Evolutionary conservation across 805 yeast genomes (phyloP).

Genomic region (Pichia occidentalis): DNA sequence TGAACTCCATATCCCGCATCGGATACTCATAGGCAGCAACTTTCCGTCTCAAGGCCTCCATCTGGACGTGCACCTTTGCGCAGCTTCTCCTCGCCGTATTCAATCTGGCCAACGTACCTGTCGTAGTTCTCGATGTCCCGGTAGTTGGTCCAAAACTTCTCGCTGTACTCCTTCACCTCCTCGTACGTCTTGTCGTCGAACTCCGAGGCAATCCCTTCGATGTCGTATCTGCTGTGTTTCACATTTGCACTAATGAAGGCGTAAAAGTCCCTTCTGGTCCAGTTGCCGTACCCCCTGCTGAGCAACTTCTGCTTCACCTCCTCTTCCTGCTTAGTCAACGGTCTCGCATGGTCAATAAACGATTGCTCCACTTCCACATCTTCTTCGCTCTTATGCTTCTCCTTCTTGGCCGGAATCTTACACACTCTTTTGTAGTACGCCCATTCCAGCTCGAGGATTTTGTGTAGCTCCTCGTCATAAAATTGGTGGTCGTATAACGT

Average conservation of each 20-base stretch:
- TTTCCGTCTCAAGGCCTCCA: slow-evolving; percentile 72
- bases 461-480: slow-evolving; percentile 68
- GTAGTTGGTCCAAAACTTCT: slow-evolving; percentile 74
- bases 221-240: slow-evolving; percentile 74
- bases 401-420: slow-evolving; percentile 45
- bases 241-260: slow-evolving; percentile 69
- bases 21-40: slow-evolving; percentile 62
- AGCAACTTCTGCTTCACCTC: slow-evolving; percentile 52
- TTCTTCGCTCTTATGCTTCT: slow-evolving; percentile 18
- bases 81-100: slow-evolving; percentile 81
- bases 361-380: slow-evolving; percentile 48
- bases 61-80: slow-evolving; percentile 59
- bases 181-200: slow-evolving; percentile 75
- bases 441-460: slow-evolving; percentile 75
- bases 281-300: slow-evolving; percentile 64
- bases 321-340: slow-evolving; percentile 79
- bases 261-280: slow-evolving; percentile 85
- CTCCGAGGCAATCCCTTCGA: slow-evolving; percentile 66
- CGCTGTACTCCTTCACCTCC: slow-evolving; percentile 72
- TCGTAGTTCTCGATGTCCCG: slow-evolving; percentile 86
- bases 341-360: slow-evolving; percentile 70
- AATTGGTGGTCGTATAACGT: slow-evolving; percentile 88
- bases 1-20: slow-evolving; percentile 65
- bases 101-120: slow-evolving; percentile 71
- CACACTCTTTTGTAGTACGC: slow-evolving; percentile 72